A percentile compares a stretch with the other conserved stretches of the same genome.
Evolutionary conservation across 1,139 yeast genomes (phyloP).

Genomic region (Candida frijolesensis): DNA sequence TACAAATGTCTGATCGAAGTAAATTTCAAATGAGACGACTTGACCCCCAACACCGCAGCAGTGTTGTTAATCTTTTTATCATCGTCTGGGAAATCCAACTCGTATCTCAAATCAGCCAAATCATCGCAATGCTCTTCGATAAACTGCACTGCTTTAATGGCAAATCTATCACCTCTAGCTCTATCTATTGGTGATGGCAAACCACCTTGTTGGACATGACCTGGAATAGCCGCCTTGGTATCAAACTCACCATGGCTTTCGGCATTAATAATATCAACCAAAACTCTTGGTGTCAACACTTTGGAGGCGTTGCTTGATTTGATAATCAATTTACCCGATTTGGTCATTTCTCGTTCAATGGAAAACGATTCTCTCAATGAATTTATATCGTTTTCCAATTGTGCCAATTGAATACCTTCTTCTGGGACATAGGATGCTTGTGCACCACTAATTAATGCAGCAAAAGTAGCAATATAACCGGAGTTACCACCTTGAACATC

Average conservation of each 20-base stretch:
- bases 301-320: slow-evolving; percentile 85
- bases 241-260: slow-evolving; percentile 80
- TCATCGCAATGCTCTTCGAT: slow-evolving; percentile 54
- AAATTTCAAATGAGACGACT: slow-evolving; percentile 75
- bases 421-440: slow-evolving; percentile 79
- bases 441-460: slow-evolving; percentile 72
- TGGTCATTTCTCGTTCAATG: slow-evolving; percentile 60
- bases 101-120: slow-evolving; percentile 28
- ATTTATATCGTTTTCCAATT: slow-evolving; percentile 62
- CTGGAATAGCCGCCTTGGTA: slow-evolving; percentile 95
- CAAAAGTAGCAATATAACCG: slow-evolving; percentile 73
- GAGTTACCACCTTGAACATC: slow-evolving; percentile 90
- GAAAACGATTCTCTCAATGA: slow-evolving; percentile 58
- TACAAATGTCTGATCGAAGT: slow-evolving; percentile 74
- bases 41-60: slow-evolving; percentile 86
- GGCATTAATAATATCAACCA: slow-evolving; percentile 80
- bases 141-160: slow-evolving; percentile 84
- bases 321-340: slow-evolving; percentile 80
- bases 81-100: slow-evolving; percentile 36
- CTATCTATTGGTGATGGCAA: slow-evolving; percentile 94
- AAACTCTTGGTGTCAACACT: slow-evolving; percentile 77
- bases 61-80: slow-evolving; percentile 48
- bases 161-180: slow-evolving; percentile 87
- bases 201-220: slow-evolving; percentile 98
- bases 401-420: slow-evolving; percentile 57